phyloP scores from a whole-genome alignment of 139 green algal genomes.

The Closterium sp. region DNA sequence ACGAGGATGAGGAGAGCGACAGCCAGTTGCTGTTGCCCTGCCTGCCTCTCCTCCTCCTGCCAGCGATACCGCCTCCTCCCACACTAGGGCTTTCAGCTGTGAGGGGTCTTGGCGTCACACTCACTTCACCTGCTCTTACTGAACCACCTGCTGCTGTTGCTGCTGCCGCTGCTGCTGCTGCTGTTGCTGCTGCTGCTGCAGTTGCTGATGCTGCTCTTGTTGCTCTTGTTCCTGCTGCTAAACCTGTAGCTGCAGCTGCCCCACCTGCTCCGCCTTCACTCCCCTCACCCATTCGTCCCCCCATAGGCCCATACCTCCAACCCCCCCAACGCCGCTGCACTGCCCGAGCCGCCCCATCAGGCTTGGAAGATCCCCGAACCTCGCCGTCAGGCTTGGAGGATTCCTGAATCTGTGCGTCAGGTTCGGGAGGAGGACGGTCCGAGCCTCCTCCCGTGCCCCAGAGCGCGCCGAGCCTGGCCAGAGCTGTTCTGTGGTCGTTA shows the following conservation, averaged over 20 bases:
- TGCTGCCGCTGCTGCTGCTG: too few relatives aligned
- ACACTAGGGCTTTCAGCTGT: neutral
- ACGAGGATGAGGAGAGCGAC: neutral
- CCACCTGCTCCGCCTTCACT: neutral
- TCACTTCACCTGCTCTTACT: neutral
- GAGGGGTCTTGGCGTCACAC: neutral
- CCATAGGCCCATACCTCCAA: neutral
- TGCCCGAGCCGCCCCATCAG: neutral
- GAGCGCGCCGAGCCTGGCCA: neutral
- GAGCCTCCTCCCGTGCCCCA: neutral
- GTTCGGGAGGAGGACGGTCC: neutral
- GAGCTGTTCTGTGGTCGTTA: neutral
- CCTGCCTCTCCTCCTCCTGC: neutral
- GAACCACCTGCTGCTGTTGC: neutral
- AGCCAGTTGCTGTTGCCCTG: neutral
- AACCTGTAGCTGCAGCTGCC: neutral
- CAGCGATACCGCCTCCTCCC: neutral
- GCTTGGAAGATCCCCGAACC: neutral
- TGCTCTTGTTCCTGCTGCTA: neutral
- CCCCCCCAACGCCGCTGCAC: neutral
- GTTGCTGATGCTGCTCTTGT: neutral
- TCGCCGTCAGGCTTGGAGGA: neutral
- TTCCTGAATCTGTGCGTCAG: neutral
- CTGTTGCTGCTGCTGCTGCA: too few relatives aligned
- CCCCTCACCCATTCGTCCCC: neutral